phyloP scores from a whole-genome alignment of 768 basidiomycete genomes.

The Cystofilobasidium bisporidii region DNA sequence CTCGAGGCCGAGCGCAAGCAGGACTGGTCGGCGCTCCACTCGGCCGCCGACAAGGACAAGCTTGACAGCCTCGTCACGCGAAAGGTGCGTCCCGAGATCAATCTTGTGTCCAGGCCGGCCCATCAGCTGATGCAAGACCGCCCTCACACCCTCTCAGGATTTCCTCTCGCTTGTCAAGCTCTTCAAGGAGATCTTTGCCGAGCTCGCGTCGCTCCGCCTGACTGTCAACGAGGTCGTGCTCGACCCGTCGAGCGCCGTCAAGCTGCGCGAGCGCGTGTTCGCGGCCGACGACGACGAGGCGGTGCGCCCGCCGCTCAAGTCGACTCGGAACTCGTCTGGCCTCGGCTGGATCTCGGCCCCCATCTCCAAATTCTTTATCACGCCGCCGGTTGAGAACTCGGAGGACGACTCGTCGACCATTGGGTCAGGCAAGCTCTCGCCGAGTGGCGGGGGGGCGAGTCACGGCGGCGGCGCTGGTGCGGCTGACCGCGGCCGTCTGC shows the following conservation, averaged over 20 bases:
- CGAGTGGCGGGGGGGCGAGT: constrained; percentile 5
- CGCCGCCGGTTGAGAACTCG: constrained; percentile 34
- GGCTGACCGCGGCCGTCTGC: constrained; percentile 24
- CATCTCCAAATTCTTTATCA: constrained; percentile 66
- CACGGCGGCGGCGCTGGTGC: constrained; percentile 13
- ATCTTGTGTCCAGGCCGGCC: no score
- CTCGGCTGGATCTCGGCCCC: constrained; percentile 68
- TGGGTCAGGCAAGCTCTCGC: constrained; percentile 3
- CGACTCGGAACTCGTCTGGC: constrained; percentile 34
- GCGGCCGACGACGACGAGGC: constrained; percentile 34
- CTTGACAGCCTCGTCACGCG: constrained; percentile 46
- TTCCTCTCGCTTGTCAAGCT: constrained; percentile 71
- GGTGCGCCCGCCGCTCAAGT: constrained; percentile 29
- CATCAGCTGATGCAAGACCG: no score
- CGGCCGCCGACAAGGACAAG: constrained; percentile 37
- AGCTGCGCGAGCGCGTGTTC: constrained; percentile 43
- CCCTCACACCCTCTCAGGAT: constrained; percentile 43
- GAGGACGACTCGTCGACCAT: constrained; percentile 24
- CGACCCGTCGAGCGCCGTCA: constrained; percentile 65
- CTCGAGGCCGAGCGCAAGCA: constrained; percentile 20
- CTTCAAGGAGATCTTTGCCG: constrained; percentile 70
- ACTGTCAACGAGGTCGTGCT: constrained; percentile 81
- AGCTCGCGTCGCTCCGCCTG: constrained; percentile 69
- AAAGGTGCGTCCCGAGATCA: constrained; percentile 37
- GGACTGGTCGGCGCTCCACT: constrained; percentile 54